These are phyloP conservation scores for Cyclospora cayetanensis DNA, from an alignment of 169 alveolate genomes.

Conservation along the genomic window DNA sequence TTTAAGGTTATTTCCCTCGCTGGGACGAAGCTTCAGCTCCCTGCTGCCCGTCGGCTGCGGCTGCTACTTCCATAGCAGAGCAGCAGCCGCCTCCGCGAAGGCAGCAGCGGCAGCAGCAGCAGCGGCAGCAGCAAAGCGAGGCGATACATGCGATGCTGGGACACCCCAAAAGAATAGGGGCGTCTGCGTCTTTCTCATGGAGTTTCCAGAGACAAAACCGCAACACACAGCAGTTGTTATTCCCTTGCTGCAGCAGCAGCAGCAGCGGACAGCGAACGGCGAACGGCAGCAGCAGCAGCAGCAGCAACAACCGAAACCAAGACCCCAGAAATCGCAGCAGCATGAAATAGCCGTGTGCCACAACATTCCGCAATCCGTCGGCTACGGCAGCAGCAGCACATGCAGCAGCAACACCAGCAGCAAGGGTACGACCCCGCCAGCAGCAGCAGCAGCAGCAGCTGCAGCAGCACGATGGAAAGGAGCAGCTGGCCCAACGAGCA, in stretches of 20 bases:
- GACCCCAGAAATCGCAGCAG: background rate
- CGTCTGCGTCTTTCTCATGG: background rate
- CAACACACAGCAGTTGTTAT: background rate
- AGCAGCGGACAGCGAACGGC: background rate
- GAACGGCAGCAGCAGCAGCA: background rate
- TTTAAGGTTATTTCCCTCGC: too few relatives aligned
- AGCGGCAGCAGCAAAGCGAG: background rate
- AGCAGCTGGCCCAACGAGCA: slow-evolving; percentile 7
- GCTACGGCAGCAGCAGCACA: slow-evolving; percentile 7
- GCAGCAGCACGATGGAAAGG: slow-evolving; percentile 16
- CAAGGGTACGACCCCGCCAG: too few relatives aligned
- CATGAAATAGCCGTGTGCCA: slow-evolving; percentile 13
- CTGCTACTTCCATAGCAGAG: too few relatives aligned
- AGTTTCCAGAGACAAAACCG: background rate
- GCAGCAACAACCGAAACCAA: too few relatives aligned
- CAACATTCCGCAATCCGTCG: background rate
- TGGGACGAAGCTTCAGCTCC: background rate
- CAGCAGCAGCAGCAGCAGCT: slow-evolving; percentile 11
- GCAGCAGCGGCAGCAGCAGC: slow-evolving; percentile 32
- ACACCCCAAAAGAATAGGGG: background rate
- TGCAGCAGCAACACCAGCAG: background rate
- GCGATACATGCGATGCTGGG: slow-evolving; percentile 4
- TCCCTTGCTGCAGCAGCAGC: background rate
- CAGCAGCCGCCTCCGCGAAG: background rate
- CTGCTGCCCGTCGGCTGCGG: slow-evolving; percentile 20